Evolutionary conservation across 345 rosid genomes (phyloP), one percentile per base, ranked within the genome.

Genomic region (Bruguiera gymnorhiza): DNA sequence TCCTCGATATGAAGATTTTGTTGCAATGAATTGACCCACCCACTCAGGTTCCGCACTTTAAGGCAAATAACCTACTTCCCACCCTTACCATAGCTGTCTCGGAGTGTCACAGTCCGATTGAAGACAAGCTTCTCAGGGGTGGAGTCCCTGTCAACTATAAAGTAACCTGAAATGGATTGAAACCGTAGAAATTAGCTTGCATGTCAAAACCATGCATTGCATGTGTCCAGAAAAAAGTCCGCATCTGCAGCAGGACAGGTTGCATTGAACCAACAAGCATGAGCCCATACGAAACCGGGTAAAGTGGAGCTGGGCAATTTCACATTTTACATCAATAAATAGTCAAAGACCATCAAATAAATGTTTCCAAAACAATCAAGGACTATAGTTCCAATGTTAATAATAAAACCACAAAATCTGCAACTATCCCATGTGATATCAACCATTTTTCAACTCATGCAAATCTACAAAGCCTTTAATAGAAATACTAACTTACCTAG

Each of bases 81-180:
- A 11, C 36, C 74, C 69, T 73, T 78, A 4, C 81, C 65, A 23
- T 73, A 78, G 75, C 77, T 69, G 53, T 78, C 81, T 30, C 77
- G 55, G 54, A 78, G 83, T 0, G 98, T 95, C 48, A 90, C 96
- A 0, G 95, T 95, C 76, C 97, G 86, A 75, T 95, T 90, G 76
- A 95, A 95, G 29, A 92, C 87, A 4, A 87, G 92, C 59, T 83
- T 92, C 39, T 86, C 94, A 8, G 85, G 64, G 10, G 86, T 87
- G 4, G 96, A 87, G 79, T 95, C 96, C 76, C 85, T 83, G 31
- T 90, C 99, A 59, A 87, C 96, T 8, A 78, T 60, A 46, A 85
- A 95, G 80, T 92, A 95, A 64, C 99, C 98, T 90, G 83, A 62
- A 56, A 72, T 72, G 73, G 71, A 69, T 27, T 43, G 5, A 63